Conservation (phyloP, 805 yeast genomes). For the Blastobotrys peoriensis region DNA sequence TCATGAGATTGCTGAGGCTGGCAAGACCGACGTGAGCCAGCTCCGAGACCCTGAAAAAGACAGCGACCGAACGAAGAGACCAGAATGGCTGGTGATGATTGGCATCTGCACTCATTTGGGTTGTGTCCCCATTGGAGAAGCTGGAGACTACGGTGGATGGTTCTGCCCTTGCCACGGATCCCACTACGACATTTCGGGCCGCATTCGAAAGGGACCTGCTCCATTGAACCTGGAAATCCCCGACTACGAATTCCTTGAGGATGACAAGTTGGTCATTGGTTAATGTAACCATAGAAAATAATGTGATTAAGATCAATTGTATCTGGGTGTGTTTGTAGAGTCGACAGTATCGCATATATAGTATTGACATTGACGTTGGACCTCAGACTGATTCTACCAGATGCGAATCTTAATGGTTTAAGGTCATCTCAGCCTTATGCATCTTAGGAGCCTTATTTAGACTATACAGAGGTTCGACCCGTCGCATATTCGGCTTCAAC, state of each 20-base stretch:
- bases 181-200: conserved; percentile 99
- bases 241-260: conserved; percentile 71
- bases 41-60: conserved; percentile 96
- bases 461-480: too few relatives aligned
- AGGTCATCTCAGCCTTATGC: too few relatives aligned
- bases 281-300: conserved; percentile 39
- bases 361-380: too few relatives aligned
- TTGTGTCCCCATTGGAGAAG: conserved; percentile 99
- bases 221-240: conserved; percentile 98
- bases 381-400: too few relatives aligned
- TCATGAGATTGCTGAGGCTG: conserved; percentile 92
- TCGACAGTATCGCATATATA: too few relatives aligned
- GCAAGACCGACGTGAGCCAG: conserved; percentile 62
- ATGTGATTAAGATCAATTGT: too few relatives aligned
- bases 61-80: conserved; percentile 88
- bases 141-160: conserved; percentile 99
- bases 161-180: conserved; percentile 99
- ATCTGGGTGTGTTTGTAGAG: too few relatives aligned
- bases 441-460: too few relatives aligned
- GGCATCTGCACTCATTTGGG: conserved; percentile 99
- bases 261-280: conserved; percentile 84
- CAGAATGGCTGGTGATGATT: conserved; percentile 98
- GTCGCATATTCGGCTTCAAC: too few relatives aligned
- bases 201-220: conserved; percentile 99
- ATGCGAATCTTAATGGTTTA: too few relatives aligned